Conservation (phyloP, 306 rosid species). For the Ziziphus jujuba region DNA sequence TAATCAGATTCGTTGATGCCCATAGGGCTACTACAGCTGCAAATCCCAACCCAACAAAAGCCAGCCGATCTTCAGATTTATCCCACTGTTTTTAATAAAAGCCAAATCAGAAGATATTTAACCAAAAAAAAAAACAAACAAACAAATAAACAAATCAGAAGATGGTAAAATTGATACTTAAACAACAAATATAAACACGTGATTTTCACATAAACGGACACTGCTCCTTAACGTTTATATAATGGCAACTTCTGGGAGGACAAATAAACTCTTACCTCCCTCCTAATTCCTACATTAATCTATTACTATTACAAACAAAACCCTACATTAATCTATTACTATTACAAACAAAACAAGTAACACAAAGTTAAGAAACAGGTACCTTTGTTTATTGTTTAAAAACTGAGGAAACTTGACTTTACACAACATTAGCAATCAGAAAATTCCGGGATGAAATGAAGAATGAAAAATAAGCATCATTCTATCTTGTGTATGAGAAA, state of each 20-base stretch:
- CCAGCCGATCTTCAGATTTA: constrained; percentile 66
- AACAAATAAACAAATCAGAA: constrained; percentile 10
- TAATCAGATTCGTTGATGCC: constrained; percentile 61
- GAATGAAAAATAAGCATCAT: not conserved
- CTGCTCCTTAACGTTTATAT: not conserved
- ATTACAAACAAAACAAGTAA: not conserved
- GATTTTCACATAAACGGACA: constrained; percentile 1
- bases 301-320: too few relatives aligned
- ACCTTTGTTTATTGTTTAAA: not conserved
- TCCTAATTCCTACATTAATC: not conserved
- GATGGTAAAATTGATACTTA: constrained; percentile 6
- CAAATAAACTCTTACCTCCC: not conserved
- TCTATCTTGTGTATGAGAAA: constrained; percentile 2
- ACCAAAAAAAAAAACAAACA: too few relatives aligned
- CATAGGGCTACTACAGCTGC: constrained; percentile 65
- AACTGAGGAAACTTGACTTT: not conserved
- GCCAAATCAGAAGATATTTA: constrained; percentile 14
- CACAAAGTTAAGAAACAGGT: not conserved
- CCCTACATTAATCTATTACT: not conserved
- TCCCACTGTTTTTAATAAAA: constrained; percentile 61
- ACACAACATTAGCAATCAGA: not conserved
- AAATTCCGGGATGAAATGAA: not conserved
- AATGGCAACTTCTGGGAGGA: not conserved
- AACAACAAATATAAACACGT: not conserved
- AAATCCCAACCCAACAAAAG: constrained; percentile 76